These are phyloP conservation scores for Inonotus obliquus DNA, from an alignment of 1,284 basidiomycete species.

Conservation along the genomic window DNA sequence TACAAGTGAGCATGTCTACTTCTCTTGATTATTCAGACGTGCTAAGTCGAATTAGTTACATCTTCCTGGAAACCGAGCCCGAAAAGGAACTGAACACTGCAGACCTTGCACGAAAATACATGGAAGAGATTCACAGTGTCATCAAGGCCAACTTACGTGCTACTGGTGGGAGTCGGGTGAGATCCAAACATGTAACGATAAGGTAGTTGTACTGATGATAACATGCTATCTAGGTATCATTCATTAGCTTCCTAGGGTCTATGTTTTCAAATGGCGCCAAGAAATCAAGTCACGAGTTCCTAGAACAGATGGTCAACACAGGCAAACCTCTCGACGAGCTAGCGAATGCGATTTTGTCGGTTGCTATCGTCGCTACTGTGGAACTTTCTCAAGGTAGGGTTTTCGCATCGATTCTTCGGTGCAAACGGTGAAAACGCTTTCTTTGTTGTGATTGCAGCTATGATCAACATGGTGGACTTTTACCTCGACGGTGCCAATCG, in stretches of 20 bases:
- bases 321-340: slow-evolving; percentile 55
- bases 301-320: slow-evolving; percentile 50
- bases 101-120: slow-evolving; percentile 44
- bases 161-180: slow-evolving; percentile 21
- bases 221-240: slow-evolving; percentile 38
- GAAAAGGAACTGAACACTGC: slow-evolving; percentile 51
- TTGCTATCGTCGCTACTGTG: slow-evolving; percentile 61
- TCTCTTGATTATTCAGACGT: background rate
- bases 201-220: background rate
- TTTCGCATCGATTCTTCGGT: background rate
- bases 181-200: background rate
- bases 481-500: slow-evolving; percentile 46
- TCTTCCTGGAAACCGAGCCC: slow-evolving; percentile 69
- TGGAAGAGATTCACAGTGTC: slow-evolving; percentile 47
- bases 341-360: slow-evolving; percentile 64
- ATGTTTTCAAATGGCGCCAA: slow-evolving; percentile 41
- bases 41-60: slow-evolving; percentile 39
- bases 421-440: slow-evolving; percentile 10
- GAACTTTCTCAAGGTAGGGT: slow-evolving; percentile 62
- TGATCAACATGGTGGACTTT: slow-evolving; percentile 52
- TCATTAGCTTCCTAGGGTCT: slow-evolving; percentile 41
- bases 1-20: slow-evolving; percentile 48
- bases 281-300: slow-evolving; percentile 46
- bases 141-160: slow-evolving; percentile 47
- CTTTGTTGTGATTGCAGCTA: slow-evolving; percentile 36